Evolutionary conservation across 371 early-diverging fungal genomes (phyloP), one percentile per base, ranked within the genome.

Genomic region (Mortierella sp.): DNA sequence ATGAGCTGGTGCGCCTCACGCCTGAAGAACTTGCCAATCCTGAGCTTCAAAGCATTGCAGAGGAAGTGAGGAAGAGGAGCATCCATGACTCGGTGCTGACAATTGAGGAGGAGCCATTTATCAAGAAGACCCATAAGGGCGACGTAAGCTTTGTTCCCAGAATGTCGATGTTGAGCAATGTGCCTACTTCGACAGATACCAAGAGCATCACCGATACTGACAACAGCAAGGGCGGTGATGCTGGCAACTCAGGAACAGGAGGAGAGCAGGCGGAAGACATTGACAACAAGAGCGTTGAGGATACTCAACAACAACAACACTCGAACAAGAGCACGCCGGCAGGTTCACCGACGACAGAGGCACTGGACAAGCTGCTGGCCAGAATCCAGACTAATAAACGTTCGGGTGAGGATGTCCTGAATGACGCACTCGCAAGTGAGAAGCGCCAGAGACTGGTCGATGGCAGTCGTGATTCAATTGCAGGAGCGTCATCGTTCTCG

Each of bases 21-120:
- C 84, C 90, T 7, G 89, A 92, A 56, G 93, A 92, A 47, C 83
- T 94, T 70, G 93, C 90, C 3, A 93, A 92, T 67, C 92, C 92
- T 1, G 89, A 88, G 52, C 78, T 92, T 21, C 83, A 85, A 63
- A 86, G 85, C 9, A 84, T 84, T 70, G 80, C 86, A 3, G 89
- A 87, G 54, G 83, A 85, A 14, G 79, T 90, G 44, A 83, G 91
- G 39, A 75, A 87, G 59, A 81, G 86, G 62, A 83, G 86, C 34
- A 80, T 92, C 17, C 85, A 87, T 42, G 85, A 90, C 54, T 86
- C 89, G 2, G 82, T 90, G 6, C 76, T 89, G 52, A 85, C 86
- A 28, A 51, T 84, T 17, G 83, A 85, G 23, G 80, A 83, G 41
- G 79, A 79, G 46, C 82, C 87, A 6, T 82, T 85, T 52, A 86